Evolutionary conservation across 306 rosid species (phyloP), one percentile per base, ranked within the genome.

Genomic region (Acacia acuminata): DNA sequence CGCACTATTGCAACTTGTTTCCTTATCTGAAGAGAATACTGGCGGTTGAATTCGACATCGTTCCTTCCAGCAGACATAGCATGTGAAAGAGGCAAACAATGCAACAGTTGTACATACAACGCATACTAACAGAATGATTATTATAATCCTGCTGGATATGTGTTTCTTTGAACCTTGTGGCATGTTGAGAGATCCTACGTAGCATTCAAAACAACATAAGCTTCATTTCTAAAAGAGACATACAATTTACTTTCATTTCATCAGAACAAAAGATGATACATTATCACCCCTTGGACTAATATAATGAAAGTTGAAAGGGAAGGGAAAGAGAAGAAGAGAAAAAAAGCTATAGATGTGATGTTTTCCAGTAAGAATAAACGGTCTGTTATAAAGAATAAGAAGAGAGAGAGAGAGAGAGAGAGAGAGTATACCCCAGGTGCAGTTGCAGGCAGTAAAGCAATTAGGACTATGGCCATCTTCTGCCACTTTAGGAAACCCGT

Each of bases 401-500:
- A 79, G n/a, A n/a, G n/a, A n/a, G n/a, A 27, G 27, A 27, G 27
- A 27, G 27, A 27, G 27, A 27, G 27, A 76, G 43, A 70, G 36
- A 75, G 65, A 78, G 80, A 84, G 79, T 64, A 81, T 91, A 96
- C 99, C 99, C 83, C 88, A 92, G 60, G 90, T 86, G 88, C 99
- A 96, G 87, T 94, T 94, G 90, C 99, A 96, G 76, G 92, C 90
- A 7, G 88, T 79, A 79, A 92, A 96, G 84, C 98, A 96, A 72
- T 82, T 82, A 63, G 90, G 71, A 80, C 83, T 82, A 58, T 69
- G 84, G 74, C 82, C 81, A 70, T 84, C 87, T 76, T 82, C 91
- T 81, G 88, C 92, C 67, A 96, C 94, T 86, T 88, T 87, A 50
- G 99, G 99, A 73, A 92, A 90, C 38, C 92, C 94, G 56, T 91